Percentiles rank a stretch among this genome's conserved stretches.
These are phyloP conservation scores for Elaeagnus macrophylla DNA, from an alignment of 306 rosid genomes.

Conservation along the genomic window DNA sequence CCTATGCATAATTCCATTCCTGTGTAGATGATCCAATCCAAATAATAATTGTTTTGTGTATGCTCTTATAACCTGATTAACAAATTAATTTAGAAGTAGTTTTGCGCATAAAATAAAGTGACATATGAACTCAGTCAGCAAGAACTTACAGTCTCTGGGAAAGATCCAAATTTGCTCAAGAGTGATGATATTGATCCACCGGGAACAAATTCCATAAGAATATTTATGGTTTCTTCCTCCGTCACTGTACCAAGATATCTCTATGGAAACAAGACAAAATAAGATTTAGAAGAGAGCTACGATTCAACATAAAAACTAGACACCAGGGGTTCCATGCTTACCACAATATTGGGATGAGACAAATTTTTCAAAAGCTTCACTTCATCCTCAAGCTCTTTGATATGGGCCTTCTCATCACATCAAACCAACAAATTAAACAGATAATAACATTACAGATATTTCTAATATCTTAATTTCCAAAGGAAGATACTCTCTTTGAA, in stretches of 20 bases:
- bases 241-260: constrained; percentile 95
- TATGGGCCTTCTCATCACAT: constrained; percentile 57
- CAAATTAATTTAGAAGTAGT: constrained; percentile 19
- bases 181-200: constrained; percentile 99
- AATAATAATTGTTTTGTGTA: constrained; percentile 79
- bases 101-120: constrained; percentile 13
- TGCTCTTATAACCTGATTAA: constrained; percentile 73
- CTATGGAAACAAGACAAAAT: constrained; percentile 34
- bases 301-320: constrained; percentile 15
- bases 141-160: constrained; percentile 93
- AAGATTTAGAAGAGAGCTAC: constrained; percentile 20
- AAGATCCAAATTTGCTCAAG: constrained; percentile 94
- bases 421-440: constrained; percentile 19
- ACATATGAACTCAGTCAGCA: constrained; percentile 8
- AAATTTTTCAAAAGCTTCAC: constrained; percentile 92
- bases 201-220: constrained; percentile 91
- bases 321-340: constrained; percentile 43
- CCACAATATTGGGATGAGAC: constrained; percentile 94
- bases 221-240: constrained; percentile 85
- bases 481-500: no score
- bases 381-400: constrained; percentile 98
- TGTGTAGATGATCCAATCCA: constrained; percentile 92
- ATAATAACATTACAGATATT: background rate
- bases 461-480: no score
- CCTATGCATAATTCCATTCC: constrained; percentile 95